phyloP scores from a whole-genome alignment of 371 early-diverging fungal species.

The Fennellomyces sp. region DNA sequence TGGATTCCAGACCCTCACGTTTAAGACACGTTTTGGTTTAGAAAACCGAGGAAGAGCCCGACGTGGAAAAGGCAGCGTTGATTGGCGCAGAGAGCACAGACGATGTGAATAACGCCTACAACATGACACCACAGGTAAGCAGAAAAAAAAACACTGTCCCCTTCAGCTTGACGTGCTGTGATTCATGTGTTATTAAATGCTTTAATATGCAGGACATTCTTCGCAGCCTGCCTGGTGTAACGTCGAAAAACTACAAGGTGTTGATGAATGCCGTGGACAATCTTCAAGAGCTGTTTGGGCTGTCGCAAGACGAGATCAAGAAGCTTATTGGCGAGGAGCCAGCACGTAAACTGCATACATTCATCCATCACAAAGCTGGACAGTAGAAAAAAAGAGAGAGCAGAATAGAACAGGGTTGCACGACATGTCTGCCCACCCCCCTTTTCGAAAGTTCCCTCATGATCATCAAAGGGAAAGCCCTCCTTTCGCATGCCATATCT shows the following conservation, averaged over 20 bases:
- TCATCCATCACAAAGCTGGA: constrained; percentile 41
- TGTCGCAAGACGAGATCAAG: constrained; percentile 46
- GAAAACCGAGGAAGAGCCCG: constrained; percentile 79
- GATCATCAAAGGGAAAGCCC: too few species aligned
- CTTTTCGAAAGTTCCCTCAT: too few species aligned
- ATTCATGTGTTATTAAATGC: constrained; percentile 1
- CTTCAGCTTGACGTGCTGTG: too few species aligned
- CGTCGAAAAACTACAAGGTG: constrained; percentile 71
- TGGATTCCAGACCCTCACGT: too few species aligned
- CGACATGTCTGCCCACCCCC: too few species aligned
- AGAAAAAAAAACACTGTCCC: too few species aligned
- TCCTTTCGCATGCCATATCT: too few species aligned
- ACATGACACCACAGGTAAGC: constrained; percentile 68
- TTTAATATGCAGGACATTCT: constrained; percentile 64
- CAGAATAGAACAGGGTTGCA: too few species aligned
- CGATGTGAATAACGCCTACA: constrained; percentile 66
- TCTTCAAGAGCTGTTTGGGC: constrained; percentile 62
- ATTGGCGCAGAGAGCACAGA: constrained; percentile 74
- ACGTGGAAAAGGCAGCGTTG: constrained; percentile 64
- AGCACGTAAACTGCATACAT: constrained; percentile 55
- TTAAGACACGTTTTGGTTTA: constrained; percentile 20
- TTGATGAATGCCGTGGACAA: constrained; percentile 70
- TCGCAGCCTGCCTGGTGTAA: constrained; percentile 85
- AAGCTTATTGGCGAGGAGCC: constrained; percentile 60
- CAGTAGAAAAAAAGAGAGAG: background rate